phyloP scores from a whole-genome alignment of 148 eudicot genomes.

The Rhododendron ovatum region DNA sequence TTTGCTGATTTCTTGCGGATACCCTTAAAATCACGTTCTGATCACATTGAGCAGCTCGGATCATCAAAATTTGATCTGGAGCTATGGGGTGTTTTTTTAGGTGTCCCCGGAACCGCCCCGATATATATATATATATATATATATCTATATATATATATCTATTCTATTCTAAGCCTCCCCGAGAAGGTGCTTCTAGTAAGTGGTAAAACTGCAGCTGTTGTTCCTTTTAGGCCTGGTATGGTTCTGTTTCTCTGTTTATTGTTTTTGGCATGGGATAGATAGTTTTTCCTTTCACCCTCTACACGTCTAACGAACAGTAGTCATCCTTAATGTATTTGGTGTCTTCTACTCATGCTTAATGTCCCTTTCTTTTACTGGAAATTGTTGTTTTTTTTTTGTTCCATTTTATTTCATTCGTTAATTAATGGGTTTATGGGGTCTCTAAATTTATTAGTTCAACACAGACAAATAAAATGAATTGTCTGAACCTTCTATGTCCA shows the following conservation, averaged over 20 bases:
- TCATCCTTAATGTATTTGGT: not conserved
- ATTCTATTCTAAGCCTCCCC: not conserved
- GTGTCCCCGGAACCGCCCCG: too few relatives aligned
- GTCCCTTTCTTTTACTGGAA: not conserved
- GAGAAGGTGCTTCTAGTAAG: not conserved
- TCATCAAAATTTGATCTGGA: too few relatives aligned
- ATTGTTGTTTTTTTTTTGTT: not conserved
- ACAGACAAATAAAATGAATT: not conserved
- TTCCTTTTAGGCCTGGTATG: not conserved
- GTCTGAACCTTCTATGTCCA: conserved; percentile 9
- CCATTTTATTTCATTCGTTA: not conserved
- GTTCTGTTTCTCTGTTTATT: not conserved
- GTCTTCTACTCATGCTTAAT: not conserved
- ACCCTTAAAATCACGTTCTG: too few relatives aligned
- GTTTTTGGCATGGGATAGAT: not conserved
- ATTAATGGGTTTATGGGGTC: not conserved
- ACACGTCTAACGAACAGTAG: not conserved
- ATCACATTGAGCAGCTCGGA: too few relatives aligned
- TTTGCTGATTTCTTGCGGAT: too few relatives aligned
- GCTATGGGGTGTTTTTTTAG: too few relatives aligned
- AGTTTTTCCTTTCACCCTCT: not conserved
- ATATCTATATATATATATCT: not conserved
- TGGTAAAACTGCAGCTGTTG: not conserved
- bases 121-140: too few relatives aligned
- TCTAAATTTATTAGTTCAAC: not conserved